phyloP scores from a whole-genome alignment of 2,329 filamentous ascomycete genomes.

The Aspergillus sp. region DNA sequence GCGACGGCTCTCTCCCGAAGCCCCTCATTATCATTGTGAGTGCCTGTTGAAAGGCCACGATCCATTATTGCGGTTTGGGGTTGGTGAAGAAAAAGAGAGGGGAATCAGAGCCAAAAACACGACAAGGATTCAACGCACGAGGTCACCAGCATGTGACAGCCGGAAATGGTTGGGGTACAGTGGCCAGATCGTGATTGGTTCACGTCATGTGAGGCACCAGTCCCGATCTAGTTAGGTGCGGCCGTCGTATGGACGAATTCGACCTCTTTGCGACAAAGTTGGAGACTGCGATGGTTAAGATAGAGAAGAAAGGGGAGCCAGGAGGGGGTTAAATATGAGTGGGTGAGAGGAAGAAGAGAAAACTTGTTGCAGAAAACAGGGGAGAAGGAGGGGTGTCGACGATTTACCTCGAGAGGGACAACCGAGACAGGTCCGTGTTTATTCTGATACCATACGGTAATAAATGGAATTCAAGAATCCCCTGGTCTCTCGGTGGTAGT shows the following conservation, averaged over 20 bases:
- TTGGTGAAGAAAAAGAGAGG: conserved; percentile 17
- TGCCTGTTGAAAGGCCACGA: conserved; percentile 37
- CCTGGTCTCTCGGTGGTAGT: neutral
- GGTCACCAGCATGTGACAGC: conserved; percentile 20
- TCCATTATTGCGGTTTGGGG: conserved; percentile 32
- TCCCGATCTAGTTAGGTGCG: conserved; percentile 4
- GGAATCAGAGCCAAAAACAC: neutral
- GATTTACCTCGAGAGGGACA: too few relatives aligned
- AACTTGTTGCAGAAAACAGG: too few relatives aligned
- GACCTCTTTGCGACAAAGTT: neutral
- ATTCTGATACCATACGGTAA: too few relatives aligned
- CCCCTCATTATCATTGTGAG: conserved; percentile 36
- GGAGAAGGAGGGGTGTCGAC: too few relatives aligned
- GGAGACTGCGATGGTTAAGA: neutral
- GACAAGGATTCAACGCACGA: conserved; percentile 1
- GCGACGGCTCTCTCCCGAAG: conserved; percentile 50
- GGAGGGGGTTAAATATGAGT: too few relatives aligned
- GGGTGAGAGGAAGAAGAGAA: neutral
- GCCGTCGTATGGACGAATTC: too few relatives aligned
- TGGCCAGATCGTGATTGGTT: conserved; percentile 13
- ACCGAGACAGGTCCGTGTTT: too few relatives aligned
- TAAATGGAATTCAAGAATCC: too few relatives aligned
- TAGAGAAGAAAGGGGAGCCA: too few relatives aligned
- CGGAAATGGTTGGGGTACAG: conserved; percentile 12
- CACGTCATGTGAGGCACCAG: conserved; percentile 9